phyloP scores from a whole-genome alignment of 2,329 filamentous ascomycete species.

The Trichoderma simmonsii region DNA sequence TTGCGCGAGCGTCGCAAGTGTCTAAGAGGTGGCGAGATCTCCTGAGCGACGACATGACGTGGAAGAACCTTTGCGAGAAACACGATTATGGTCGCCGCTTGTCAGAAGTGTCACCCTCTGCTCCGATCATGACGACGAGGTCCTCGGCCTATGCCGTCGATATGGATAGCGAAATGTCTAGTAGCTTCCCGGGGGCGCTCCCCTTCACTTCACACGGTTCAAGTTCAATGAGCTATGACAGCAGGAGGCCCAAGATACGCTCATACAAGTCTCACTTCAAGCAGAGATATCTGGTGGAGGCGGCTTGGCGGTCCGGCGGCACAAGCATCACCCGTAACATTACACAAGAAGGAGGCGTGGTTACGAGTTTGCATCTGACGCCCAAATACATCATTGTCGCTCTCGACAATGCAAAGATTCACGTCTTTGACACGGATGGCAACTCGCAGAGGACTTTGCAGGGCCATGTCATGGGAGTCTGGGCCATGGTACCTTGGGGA shows the following conservation, averaged over 20 bases:
- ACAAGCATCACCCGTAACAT: constrained; percentile 80
- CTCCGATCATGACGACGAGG: constrained; percentile 30
- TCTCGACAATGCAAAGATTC: constrained; percentile 96
- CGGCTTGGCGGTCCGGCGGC: constrained; percentile 93
- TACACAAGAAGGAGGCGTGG: constrained; percentile 92
- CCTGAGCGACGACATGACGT: constrained; percentile 93
- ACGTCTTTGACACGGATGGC: constrained; percentile 92
- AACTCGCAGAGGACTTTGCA: constrained; percentile 84
- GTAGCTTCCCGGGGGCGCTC: constrained; percentile 45
- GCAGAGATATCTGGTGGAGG: constrained; percentile 93
- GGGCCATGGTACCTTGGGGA: constrained; percentile 99
- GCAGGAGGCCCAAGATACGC: constrained; percentile 60
- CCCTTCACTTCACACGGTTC: constrained; percentile 36
- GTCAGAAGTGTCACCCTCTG: constrained; percentile 47
- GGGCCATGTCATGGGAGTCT: constrained; percentile 98
- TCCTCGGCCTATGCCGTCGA: constrained; percentile 31
- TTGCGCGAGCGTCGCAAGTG: constrained; percentile 93
- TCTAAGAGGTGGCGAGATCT: constrained; percentile 91
- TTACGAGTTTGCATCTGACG: constrained; percentile 91
- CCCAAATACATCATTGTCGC: constrained; percentile 96
- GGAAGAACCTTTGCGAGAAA: constrained; percentile 96
- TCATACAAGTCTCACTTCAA: constrained; percentile 98
- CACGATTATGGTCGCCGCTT: constrained; percentile 74
- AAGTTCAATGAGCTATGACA: constrained; percentile 56
- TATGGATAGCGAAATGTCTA: constrained; percentile 34